A percentile compares a stretch with the other conserved stretches of the same genome.
Conservation (phyloP, 2,329 filamentous ascomycete genomes). For the Arthrobotrys entomopaga region DNA sequence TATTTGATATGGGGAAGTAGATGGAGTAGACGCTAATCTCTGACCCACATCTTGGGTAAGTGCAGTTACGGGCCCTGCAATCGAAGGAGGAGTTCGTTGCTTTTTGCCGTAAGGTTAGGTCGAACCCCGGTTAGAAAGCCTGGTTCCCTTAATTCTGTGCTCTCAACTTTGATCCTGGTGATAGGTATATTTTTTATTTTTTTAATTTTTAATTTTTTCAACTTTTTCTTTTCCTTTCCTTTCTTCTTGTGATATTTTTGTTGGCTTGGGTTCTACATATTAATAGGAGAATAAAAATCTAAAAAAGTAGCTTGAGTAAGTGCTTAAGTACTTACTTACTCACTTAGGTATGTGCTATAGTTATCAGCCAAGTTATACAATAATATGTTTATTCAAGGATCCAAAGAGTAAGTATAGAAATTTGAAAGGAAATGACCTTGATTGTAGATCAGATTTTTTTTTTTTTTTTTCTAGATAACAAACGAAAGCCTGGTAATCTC, state of each 20-base stretch:
- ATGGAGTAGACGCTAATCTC: constrained; percentile 48
- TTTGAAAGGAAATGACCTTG: constrained; percentile 1
- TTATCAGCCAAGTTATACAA: no score
- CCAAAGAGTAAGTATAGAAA: not conserved
- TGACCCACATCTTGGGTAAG: constrained; percentile 54
- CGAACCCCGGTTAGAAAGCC: constrained; percentile 48
- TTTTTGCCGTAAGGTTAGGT: constrained; percentile 55
- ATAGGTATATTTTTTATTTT: constrained; percentile 36
- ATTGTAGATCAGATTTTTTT: constrained; percentile 52
- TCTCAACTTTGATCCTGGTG: constrained; percentile 43
- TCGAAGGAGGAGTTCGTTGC: constrained; percentile 55
- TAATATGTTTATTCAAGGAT: no score
- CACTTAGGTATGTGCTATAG: no score
- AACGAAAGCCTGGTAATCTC: constrained; percentile 34
- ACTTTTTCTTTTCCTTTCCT: constrained; percentile 20
- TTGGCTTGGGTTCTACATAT: constrained; percentile 3
- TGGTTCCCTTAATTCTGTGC: constrained; percentile 42
- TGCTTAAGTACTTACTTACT: no score
- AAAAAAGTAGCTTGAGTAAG: constrained; percentile 24
- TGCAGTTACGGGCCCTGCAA: constrained; percentile 50
- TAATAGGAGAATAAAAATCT: not conserved
- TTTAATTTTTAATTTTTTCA: no score
- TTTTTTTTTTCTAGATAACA: constrained; percentile 47
- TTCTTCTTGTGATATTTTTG: not conserved
- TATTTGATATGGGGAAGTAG: constrained; percentile 52